Base-by-base conservation (phyloP, 2,329 filamentous ascomycete genomes). In the Teratosphaeriaceae sp. region DNA sequence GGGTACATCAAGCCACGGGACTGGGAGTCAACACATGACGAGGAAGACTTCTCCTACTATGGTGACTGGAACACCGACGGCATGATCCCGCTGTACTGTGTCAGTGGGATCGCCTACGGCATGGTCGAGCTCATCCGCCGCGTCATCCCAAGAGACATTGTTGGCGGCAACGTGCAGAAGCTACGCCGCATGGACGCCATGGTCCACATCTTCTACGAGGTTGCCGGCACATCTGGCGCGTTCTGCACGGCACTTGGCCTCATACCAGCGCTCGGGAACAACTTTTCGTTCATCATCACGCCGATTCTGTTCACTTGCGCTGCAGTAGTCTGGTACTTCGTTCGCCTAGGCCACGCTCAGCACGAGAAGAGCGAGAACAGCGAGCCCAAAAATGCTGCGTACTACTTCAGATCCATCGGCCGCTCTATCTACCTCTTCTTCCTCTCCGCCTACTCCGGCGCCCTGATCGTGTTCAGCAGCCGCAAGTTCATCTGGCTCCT, bases 181-280 rank as follows among this genome's bases (percentile, higher is more conserved):
- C 30, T 34, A 7, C 30, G 30, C 15, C 30, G 30, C 15, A 34
- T 34, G 30, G 30, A 34, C 16, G 30, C 30, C 12, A 34, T 34
- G 30, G 30, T 34, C 8, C 30, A 34, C 30, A 34, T 34, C 15
- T 34, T 34, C 30, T 34, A 34, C 30, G 30, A 34, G 30, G 16
- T 34, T 19, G 12, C 30, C 7, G 30, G 30, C 15, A 34, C 30
- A 34, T n/a, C 12, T 15, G 30, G 30, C 9, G 8, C 30, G 9
- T 34, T 34, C 30, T 34, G 30, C 30, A 34, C 30, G 7, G 30
- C 30, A 8, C 30, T 34, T 7, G 30, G 12, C 8, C 30, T 34
- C 12, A 34, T 34, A 7, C 30, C 30, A 34, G 16, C 12, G 15
- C 16, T 34, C 30, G 30, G 30, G 8, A 34, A 34, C 30, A 34